Conservation (phyloP, 371 early-diverging fungal genomes). For the Apophysomyces sp. region DNA sequence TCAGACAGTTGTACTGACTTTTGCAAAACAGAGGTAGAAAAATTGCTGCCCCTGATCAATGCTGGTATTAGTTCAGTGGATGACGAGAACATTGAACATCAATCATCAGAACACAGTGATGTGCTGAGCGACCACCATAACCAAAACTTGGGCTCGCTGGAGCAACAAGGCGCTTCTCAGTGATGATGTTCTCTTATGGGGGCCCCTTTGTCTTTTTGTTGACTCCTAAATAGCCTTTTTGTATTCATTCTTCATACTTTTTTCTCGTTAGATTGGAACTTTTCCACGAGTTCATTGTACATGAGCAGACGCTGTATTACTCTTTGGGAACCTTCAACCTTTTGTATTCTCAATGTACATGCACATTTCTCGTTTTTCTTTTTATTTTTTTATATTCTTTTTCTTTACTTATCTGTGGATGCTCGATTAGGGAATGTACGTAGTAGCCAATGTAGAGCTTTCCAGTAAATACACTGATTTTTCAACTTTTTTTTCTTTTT, state of each 20-base stretch:
- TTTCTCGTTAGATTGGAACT: not conserved
- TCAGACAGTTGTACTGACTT: not conserved
- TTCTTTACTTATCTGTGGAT: not conserved
- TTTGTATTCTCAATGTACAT: slow-evolving; percentile 12
- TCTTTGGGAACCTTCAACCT: slow-evolving; percentile 9
- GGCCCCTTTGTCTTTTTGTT: not conserved
- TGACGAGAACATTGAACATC: not conserved
- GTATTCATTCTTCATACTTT: slow-evolving; percentile 3
- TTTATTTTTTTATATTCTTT: not conserved
- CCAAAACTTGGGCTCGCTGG: not conserved
- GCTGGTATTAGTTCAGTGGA: not conserved
- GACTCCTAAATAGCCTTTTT: not conserved
- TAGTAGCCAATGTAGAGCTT: slow-evolving; percentile 1
- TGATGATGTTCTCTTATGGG: slow-evolving; percentile 2
- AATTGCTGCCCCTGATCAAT: slow-evolving; percentile 34
- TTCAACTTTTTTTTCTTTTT: too few species aligned
- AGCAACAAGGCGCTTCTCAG: not conserved
- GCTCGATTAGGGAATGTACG: slow-evolving; percentile 2
- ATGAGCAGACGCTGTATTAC: slow-evolving; percentile 8
- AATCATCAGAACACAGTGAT: not conserved
- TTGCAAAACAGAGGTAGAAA: slow-evolving; percentile 40
- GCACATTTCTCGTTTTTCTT: slow-evolving; percentile 1
- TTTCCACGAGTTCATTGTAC: slow-evolving; percentile 9
- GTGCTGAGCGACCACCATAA: not conserved
- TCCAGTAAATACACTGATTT: slow-evolving; percentile 1